A percentile compares a stretch with the other conserved stretches of the same genome.
phyloP scores from a whole-genome alignment of 129 eudicot genomes.

The Flaveria robusta region DNA sequence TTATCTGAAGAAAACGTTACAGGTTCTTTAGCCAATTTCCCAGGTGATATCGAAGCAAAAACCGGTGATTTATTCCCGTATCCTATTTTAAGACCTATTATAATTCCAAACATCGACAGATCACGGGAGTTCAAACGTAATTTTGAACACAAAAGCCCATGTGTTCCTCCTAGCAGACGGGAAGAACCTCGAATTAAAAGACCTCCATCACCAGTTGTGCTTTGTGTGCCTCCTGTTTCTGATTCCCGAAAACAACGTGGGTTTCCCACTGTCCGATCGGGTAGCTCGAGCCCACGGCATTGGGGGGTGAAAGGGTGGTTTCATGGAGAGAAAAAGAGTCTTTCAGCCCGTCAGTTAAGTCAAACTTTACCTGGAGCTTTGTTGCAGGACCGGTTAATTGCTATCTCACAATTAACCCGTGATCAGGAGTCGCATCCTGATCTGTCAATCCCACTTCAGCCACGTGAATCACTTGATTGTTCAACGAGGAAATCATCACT shows the following conservation, averaged over 20 bases:
- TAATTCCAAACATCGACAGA: conserved; percentile 75
- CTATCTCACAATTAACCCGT: conserved; percentile 82
- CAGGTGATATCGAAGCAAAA: conserved; percentile 72
- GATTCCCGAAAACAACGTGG: conserved; percentile 88
- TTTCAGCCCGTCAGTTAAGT: conserved; percentile 64
- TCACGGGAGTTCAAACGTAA: conserved; percentile 79
- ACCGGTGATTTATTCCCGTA: conserved; percentile 74
- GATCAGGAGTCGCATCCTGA: conserved; percentile 93
- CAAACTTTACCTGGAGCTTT: conserved; percentile 82
- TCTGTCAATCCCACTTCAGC: conserved; percentile 82
- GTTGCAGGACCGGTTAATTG: conserved; percentile 80
- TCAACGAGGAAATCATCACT: conserved; percentile 54
- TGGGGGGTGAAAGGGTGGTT: conserved; percentile 99
- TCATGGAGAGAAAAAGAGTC: conserved; percentile 78
- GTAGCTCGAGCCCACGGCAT: conserved; percentile 96
- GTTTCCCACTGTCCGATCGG: conserved; percentile 94
- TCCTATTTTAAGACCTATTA: conserved; percentile 86
- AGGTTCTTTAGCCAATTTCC: conserved; percentile 58
- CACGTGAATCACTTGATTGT: conserved; percentile 60
- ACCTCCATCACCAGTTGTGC: conserved; percentile 98
- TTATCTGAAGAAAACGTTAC: conserved; percentile 57
- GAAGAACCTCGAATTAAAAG: conserved; percentile 79
- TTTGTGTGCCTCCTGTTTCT: conserved; percentile 86
- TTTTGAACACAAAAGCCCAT: conserved; percentile 80
- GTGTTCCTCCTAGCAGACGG: conserved; percentile 85